Evolutionary conservation across 2,329 filamentous ascomycete genomes (phyloP), one percentile per base, ranked within the genome.

Genomic region (Colletotrichum abscissum): DNA sequence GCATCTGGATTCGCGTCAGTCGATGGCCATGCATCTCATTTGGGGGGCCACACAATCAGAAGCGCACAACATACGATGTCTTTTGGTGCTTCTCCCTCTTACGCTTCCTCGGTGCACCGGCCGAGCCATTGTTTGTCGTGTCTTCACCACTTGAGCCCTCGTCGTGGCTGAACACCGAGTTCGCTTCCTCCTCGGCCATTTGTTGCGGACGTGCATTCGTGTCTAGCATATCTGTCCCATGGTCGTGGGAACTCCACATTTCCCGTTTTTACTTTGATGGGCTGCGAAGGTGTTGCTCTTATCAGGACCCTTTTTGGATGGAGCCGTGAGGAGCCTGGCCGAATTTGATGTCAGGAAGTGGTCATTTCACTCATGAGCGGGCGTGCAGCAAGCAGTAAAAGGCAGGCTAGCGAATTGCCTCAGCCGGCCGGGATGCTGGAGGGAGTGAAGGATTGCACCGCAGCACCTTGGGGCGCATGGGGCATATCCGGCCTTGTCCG

Each of bases 41-140:
- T n/a, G 55, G 26, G 52, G 22, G 16, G 57, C 26, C 14, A 52
- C 46, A 52, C 46, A 38, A 49, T 49, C 19, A 30, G 28, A 58
- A 58, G 59, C 55, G 46, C 63, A 62, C 52, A 60, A 76, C 83
- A 75, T 79, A 85, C 83, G 83, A 85, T 68, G 83, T 84, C 80
- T 84, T 85, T 69, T 84, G 82, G 73, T 84, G 80, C 72, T 82
- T 83, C 75, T 81, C 77, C 74, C 82, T 81, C 78, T 84, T 84
- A 57, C 83, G 79, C 76, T 85, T 85, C 76, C 80, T 82, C 70
- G 75, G 72, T 28, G 74, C 67, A 12, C 77, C 76, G 16, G 73
- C 76, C 65, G 79, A 79, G 52, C 76, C 59, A 49, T 81, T 78
- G 68, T 78, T 76, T 63, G 75, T 72, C 4, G 78, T 79, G 30